phyloP scores from a whole-genome alignment of 257 asterid genomes.

The Rehmannia glutinosa region DNA sequence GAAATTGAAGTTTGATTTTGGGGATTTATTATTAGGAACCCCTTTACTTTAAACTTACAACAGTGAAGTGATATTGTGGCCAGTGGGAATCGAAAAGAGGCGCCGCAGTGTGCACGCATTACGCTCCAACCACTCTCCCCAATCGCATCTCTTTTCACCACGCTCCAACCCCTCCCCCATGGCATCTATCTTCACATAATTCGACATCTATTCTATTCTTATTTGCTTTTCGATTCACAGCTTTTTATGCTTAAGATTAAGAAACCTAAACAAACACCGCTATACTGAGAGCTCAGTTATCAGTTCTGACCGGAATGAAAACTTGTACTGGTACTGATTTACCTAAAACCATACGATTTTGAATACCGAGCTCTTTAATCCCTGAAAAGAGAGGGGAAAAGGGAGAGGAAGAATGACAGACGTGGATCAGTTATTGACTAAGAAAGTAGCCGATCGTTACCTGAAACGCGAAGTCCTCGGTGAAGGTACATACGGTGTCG shows the following conservation, averaged over 20 bases:
- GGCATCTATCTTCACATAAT: too few relatives aligned
- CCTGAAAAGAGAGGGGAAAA: neutral
- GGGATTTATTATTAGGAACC: too few relatives aligned
- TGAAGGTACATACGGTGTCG: slow-evolving; percentile 93
- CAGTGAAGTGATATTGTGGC: too few relatives aligned
- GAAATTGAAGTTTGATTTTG: too few relatives aligned
- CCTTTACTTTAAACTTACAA: too few relatives aligned
- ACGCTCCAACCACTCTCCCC: too few relatives aligned
- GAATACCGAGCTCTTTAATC: neutral
- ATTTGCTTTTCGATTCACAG: neutral
- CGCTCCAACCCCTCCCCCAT: slow-evolving; percentile 12
- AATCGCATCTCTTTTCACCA: too few relatives aligned
- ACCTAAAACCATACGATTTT: neutral
- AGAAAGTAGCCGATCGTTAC: slow-evolving; percentile 91
- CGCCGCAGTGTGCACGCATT: neutral
- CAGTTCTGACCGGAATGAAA: neutral
- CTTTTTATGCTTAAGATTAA: neutral
- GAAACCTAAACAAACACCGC: neutral
- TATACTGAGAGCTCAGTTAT: too few relatives aligned
- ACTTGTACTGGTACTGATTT: neutral
- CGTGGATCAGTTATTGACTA: slow-evolving; percentile 37
- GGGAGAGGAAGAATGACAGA: slow-evolving; percentile 43
- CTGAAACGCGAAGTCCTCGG: slow-evolving; percentile 80
- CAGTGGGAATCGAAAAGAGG: neutral
- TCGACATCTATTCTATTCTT: too few relatives aligned